A percentile compares a stretch with the other conserved stretches of the same genome.
phyloP scores from a whole-genome alignment of 176 grass and related monocot genomes.

The Ensete ventricosum region DNA sequence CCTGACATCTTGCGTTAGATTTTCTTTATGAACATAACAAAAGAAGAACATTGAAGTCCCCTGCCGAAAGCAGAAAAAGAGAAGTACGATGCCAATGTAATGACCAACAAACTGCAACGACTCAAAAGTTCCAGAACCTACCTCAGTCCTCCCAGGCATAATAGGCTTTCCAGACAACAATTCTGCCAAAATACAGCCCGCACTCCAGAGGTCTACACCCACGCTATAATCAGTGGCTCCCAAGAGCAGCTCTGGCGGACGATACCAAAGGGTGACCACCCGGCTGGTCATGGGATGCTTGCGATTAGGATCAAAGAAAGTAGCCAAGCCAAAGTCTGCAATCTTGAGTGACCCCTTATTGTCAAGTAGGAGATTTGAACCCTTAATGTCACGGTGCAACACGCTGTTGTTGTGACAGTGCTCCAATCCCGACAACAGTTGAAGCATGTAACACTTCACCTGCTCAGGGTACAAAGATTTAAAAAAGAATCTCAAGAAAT shows the following conservation, averaged over 20 bases:
- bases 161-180: constrained; percentile 11
- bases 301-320: constrained; percentile 13
- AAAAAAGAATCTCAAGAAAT: neutral
- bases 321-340: constrained; percentile 22
- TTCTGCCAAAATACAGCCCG: constrained; percentile 19
- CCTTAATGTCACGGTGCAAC: constrained; percentile 20
- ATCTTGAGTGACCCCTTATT: constrained; percentile 15
- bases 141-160: constrained; percentile 20
- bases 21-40: too few species aligned
- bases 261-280: constrained; percentile 21
- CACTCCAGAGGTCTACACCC: constrained; percentile 17
- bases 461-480: constrained; percentile 4
- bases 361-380: constrained; percentile 21
- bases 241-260: constrained; percentile 18
- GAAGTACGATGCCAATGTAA: neutral
- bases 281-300: constrained; percentile 24
- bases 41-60: too few species aligned
- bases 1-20: too few species aligned
- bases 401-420: constrained; percentile 18
- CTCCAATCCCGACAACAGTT: constrained; percentile 17
- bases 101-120: neutral
- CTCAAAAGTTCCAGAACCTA: neutral
- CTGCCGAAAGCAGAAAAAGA: neutral
- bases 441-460: constrained; percentile 20
- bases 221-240: constrained; percentile 16